Base-by-base conservation (phyloP, 805 yeast species). In the Jamesozyma piceae region DNA sequence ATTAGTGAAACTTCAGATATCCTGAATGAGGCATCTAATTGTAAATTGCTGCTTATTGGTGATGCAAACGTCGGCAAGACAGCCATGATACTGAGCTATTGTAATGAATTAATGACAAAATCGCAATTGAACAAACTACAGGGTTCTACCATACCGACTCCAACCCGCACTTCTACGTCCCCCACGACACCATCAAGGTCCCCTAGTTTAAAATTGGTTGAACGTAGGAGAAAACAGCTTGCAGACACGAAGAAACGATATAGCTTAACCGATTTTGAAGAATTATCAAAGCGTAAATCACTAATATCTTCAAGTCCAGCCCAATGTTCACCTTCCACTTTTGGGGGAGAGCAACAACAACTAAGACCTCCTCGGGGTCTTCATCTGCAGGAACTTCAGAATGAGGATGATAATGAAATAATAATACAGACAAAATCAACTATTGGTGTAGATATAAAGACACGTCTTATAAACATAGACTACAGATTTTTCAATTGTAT, bases 51-150 rank as follows among this genome's bases (percentile, higher is more conserved):
- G 9, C 52, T 69, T 4, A 58, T 71, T 24, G 75, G 76, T 2
- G 70, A 71, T 37, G 68, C 74, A 2, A 69, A 72, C 11, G 74
- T 72, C 2, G 76, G 76, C 1, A 72, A 72, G 46, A 66, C 74
- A 8, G 73, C 75, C 1, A 58, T 71, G 48, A 63, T 72, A 3
- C 46, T 71, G 5, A 62, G 67, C 18, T 72, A 69, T 43, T 68
- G 71, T 46, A 64, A 67, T 39, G 66, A 62, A 38, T 43, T 63
- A 8, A 57, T 59, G 17, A 60, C 63, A 3, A 48, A 49, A 34
- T 46, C 51, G 2, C 57, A 54, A 28, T 37, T 44, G 26, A 44
- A 27, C n/a, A 27, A 36, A 35, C 8, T 27, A 27, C 31, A 14
- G n/a, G 27, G 5, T 15, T 24, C 28, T 11, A 24, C 28, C 10